Base-by-base conservation (phyloP, 176 grass and related monocot genomes). In the Paspalum vaginatum region DNA sequence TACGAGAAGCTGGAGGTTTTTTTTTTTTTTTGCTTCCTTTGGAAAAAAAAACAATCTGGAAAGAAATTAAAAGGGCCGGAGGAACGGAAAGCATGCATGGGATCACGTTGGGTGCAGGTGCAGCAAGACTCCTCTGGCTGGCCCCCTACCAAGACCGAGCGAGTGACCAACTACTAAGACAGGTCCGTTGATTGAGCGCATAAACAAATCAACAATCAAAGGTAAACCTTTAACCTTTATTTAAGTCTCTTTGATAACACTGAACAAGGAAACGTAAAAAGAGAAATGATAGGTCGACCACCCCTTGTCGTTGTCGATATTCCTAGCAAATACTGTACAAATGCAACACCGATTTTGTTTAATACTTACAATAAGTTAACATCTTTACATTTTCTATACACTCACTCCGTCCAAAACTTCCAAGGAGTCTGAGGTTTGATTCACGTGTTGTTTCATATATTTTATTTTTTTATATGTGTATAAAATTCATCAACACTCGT, bases 101-200 rank as follows among this genome's bases (percentile, higher is more conserved):
- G 66, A 78, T 89, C 88, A 89, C 83, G 83, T 78, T 77, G 49
- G 22, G 13, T 73, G 83, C 88, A 78, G 78, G 78, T 65, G 83
- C 83, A 4, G 55, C 56, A 70, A 76, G 70, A 79, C 82, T 64
- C 37, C 60, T 38, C 41, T n/a, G 46, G 68, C 32, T 32, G 32
- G 32, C 32, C 51, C 51, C 45, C 46, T 71, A 71, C 68, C 68
- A 71, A 71, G 68, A 57, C 82, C 60, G 13, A 18, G 43, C 21
- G 20, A 74, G 59, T 22, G 22, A 66, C 53, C 38, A 27, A 68
- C 55, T 21, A 80, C 64, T 65, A 72, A 72, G 61, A 57, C 24
- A 61, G 70, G 54, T 42, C 68, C 8, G 57, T 60, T 38, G 60
- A n/a, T 76, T 80, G 45, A 55, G 10, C 39, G 15, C 48, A 26